Evolutionary conservation across 768 basidiomycete genomes (phyloP), one percentile per base, ranked within the genome.

Genomic region (Tricholoma furcatifolium): DNA sequence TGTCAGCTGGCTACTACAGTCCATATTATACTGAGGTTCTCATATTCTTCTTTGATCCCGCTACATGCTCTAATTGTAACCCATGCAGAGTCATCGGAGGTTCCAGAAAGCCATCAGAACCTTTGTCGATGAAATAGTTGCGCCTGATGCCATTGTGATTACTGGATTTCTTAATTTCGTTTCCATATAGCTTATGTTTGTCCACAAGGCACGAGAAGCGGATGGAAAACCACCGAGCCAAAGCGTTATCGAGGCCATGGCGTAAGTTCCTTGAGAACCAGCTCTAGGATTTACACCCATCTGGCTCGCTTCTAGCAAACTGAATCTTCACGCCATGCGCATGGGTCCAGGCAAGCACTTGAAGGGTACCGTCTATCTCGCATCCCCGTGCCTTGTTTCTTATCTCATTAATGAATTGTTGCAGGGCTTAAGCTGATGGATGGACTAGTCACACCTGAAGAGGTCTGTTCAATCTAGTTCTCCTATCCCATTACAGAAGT

Each of bases 311-410:
- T 55, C 21, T 43, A 86, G 84, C 14, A 83, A 84, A 46, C 47
- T 81, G 27, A 85, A 93, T 62, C 50, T 98, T 17, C 89, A 92
- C 65, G 90, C 91, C 12, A 96, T 97, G 94, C 84, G 91, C 17
- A 77, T 95, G 71, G 96, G 96, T 14, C 95, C 95, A 20, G 93
- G 93, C 23, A 90, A 90, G 67, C 93, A 97, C 62, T 76, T 98
- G 20, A 79, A 89, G 60, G 72, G 74, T 63, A 40, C 9, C 50
- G 49, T 21, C 12, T 17, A 42, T 20, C 7, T 18, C 23, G n/a
- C 17, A 43, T 41, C 27, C 17, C 15, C 34, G 35, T 20, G 6
- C 7, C 21, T 18, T 47, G 39, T 24, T 43, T 11, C 15, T 14
- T 40, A 21, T 41, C 27, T 50, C 8, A 21, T 38, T 34, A 17